Conservation (phyloP, 805 yeast genomes). For the Wickerhamiella domercqiae region DNA sequence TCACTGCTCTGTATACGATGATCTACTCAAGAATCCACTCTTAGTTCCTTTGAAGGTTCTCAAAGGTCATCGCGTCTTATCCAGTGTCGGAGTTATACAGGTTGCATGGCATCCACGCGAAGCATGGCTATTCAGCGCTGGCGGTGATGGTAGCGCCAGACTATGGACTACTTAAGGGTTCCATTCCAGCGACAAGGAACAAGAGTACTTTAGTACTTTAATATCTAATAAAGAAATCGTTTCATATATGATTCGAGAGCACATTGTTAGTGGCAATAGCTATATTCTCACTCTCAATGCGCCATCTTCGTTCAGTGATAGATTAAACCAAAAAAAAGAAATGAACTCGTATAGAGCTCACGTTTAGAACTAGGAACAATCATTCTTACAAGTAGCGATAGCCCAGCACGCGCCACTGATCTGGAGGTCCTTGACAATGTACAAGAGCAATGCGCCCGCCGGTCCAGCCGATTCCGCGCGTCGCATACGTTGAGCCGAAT, state of each 20-base stretch:
- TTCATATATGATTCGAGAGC: too few relatives aligned
- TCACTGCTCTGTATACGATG: conserved; percentile 95
- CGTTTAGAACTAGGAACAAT: too few relatives aligned
- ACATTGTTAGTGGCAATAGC: too few relatives aligned
- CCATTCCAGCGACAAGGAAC: too few relatives aligned
- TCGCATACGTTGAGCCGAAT: conserved; percentile 33
- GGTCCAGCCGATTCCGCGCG: conserved; percentile 40
- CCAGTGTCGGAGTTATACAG: conserved; percentile 74
- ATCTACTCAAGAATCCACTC: conserved; percentile 85
- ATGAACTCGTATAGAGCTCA: too few relatives aligned
- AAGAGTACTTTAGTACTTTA: too few relatives aligned
- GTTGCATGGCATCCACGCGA: conserved; percentile 94
- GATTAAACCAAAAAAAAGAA: too few relatives aligned
- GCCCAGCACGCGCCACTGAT: conserved; percentile 54
- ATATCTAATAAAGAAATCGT: too few relatives aligned
- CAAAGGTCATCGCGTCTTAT: conserved; percentile 70
- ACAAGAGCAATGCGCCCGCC: conserved; percentile 56
- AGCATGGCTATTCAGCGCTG: conserved; percentile 95
- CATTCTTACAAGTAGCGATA: conserved; percentile 17
- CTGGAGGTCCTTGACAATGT: conserved; percentile 54
- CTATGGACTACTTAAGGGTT: conserved; percentile 90
- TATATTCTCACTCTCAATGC: too few relatives aligned
- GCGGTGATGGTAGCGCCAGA: conserved; percentile 92
- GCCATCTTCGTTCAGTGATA: too few relatives aligned
- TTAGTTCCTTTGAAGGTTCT: conserved; percentile 91